phyloP scores from a whole-genome alignment of 1,284 basidiomycete genomes.

The Trametes sp. region DNA sequence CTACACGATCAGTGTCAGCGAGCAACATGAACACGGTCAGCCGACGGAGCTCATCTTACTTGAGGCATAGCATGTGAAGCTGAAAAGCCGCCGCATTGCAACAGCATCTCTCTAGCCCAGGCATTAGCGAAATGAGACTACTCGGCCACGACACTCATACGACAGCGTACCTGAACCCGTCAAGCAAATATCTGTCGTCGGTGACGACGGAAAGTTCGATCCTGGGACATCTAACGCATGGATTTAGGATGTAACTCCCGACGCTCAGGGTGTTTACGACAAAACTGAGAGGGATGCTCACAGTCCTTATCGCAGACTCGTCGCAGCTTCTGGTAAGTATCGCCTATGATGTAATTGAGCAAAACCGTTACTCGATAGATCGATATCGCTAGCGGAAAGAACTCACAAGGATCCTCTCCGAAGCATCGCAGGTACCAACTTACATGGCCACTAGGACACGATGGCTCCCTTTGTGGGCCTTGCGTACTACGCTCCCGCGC shows the following conservation, averaged over 20 bases:
- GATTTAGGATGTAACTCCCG: no score
- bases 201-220: no score
- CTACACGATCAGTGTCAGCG: no score
- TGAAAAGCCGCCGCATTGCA: not conserved
- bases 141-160: not conserved
- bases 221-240: no score
- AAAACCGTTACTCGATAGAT: no score
- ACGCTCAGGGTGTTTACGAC: no score
- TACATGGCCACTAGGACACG: not conserved
- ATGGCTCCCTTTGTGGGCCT: not conserved
- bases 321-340: not conserved
- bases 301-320: not conserved
- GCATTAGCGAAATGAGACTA: not conserved
- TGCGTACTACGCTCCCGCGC: not conserved
- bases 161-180: no score
- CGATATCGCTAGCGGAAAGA: not conserved
- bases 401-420: not conserved
- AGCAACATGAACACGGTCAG: no score
- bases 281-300: not conserved
- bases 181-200: no score
- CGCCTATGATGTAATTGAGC: no score
- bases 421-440: not conserved
- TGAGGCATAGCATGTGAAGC: not conserved
- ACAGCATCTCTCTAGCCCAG: not conserved
- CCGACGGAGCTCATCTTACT: no score